Evolutionary conservation across 2,329 filamentous ascomycete species (phyloP).

Genomic region (Trichoderma koningii): DNA sequence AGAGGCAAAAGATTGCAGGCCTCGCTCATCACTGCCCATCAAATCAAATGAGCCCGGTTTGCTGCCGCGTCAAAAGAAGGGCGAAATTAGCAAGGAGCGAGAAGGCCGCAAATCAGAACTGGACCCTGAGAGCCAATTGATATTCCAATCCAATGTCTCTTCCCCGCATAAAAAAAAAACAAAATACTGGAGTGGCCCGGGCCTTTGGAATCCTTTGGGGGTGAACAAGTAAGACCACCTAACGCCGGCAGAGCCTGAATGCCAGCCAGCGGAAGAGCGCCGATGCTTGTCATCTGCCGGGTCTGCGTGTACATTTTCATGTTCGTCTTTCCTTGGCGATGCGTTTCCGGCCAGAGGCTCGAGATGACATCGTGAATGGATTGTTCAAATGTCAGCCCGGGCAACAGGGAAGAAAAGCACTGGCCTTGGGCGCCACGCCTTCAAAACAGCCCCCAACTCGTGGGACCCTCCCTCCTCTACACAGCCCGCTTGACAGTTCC

Average conservation of each 20-base stretch:
- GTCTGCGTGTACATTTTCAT: too few species aligned
- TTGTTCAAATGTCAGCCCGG: too few species aligned
- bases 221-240: too few species aligned
- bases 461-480: too few species aligned
- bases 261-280: not conserved
- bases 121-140: conserved; percentile 12
- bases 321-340: too few species aligned
- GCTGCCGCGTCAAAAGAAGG: not conserved
- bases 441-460: conserved; percentile 2
- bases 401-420: not conserved
- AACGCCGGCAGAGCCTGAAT: not conserved
- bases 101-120: not conserved
- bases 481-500: not conserved
- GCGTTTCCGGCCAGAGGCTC: too few species aligned
- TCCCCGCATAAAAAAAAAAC: not conserved
- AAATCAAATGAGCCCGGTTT: not conserved
- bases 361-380: too few species aligned
- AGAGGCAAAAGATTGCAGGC: not conserved
- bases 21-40: not conserved
- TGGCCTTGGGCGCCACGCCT: conserved; percentile 3
- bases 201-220: not conserved
- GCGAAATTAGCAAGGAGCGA: conserved; percentile 12
- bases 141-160: not conserved
- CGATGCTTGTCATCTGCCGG: too few species aligned
- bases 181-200: not conserved